phyloP scores from a whole-genome alignment of 768 basidiomycete genomes.

The Amanita jacksonii region DNA sequence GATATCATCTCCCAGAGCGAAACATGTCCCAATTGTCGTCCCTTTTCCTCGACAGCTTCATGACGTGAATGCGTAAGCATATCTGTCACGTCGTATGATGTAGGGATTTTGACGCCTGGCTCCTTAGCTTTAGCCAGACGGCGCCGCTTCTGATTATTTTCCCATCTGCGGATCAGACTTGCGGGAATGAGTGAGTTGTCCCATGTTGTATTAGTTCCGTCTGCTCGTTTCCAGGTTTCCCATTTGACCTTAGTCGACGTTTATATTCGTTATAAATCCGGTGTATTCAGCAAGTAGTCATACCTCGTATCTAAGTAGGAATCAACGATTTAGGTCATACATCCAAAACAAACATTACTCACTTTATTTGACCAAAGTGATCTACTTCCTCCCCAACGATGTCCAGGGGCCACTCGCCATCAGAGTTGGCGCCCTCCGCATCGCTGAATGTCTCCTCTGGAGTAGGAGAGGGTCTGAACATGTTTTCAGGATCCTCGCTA shows the following conservation, averaged over 20 bases:
- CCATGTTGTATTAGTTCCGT: slow-evolving; percentile 2
- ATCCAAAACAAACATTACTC: neutral
- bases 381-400: slow-evolving; percentile 3
- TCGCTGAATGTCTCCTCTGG: slow-evolving; percentile 2
- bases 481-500: neutral
- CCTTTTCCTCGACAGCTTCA: neutral
- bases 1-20: too few relatives aligned
- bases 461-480: slow-evolving; percentile 1
- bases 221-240: neutral
- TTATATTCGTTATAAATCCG: neutral
- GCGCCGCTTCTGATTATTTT: neutral
- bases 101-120: neutral
- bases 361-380: neutral
- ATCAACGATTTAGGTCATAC: neutral
- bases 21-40: too few relatives aligned
- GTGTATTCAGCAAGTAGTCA: neutral
- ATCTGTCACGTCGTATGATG: neutral
- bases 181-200: slow-evolving; percentile 1
- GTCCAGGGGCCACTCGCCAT: slow-evolving; percentile 5
- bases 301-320: neutral
- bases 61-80: neutral
- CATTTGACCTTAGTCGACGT: slow-evolving; percentile 5
- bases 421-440: slow-evolving; percentile 4
- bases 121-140: neutral
- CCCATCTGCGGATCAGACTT: neutral